Conservation (phyloP, 495 filamentous ascomycete genomes). For the Xylaria scruposa region DNA sequence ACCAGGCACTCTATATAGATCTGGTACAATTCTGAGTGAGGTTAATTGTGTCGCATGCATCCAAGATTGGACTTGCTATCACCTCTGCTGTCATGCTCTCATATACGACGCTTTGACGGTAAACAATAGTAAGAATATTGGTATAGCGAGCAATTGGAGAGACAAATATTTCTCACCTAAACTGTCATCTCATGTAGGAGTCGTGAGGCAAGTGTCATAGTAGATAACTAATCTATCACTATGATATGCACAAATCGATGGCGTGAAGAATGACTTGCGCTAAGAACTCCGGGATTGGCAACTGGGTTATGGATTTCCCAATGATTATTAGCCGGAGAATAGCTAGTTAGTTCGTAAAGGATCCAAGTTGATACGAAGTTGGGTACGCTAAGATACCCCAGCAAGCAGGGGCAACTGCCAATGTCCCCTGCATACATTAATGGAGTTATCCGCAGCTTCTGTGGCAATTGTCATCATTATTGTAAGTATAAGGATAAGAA, state of each 20-base stretch:
- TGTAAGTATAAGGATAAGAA: not conserved
- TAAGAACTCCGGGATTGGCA: not conserved
- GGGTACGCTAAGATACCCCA: not conserved
- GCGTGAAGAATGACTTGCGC: not conserved
- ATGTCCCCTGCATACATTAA: not conserved
- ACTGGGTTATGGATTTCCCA: not conserved
- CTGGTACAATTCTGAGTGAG: not conserved
- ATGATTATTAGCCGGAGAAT: not conserved
- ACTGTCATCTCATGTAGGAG: not conserved
- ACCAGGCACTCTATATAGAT: not conserved
- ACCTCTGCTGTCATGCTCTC: not conserved
- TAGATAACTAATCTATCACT: not conserved
- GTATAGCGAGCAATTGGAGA: not conserved
- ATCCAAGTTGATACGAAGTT: not conserved
- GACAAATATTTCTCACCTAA: not conserved
- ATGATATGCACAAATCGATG: not conserved
- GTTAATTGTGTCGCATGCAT: not conserved
- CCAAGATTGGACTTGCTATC: not conserved
- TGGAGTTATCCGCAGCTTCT: not conserved
- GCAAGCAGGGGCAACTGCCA: not conserved
- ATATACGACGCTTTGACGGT: not conserved
- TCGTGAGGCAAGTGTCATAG: not conserved
- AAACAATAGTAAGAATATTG: not conserved
- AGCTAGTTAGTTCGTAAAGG: not conserved
- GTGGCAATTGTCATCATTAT: not conserved